Conservation (phyloP, 176 grass and related monocot genomes). For the Ananas comosus region DNA sequence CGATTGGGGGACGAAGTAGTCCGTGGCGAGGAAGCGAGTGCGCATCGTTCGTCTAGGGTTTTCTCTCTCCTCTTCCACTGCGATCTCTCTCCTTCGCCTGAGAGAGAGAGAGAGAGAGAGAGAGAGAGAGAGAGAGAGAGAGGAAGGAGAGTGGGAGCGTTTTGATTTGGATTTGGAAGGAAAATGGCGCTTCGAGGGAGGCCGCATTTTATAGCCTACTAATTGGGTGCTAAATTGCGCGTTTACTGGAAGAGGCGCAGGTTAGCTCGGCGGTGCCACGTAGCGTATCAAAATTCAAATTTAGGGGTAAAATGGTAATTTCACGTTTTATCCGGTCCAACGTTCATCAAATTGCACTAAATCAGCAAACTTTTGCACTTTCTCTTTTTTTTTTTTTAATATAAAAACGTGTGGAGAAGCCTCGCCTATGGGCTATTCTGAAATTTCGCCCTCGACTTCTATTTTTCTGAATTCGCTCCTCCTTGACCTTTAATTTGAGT, state of each 20-base stretch:
- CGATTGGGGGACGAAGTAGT: constrained; percentile 47
- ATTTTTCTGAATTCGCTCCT: too few relatives aligned
- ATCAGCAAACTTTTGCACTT: too few relatives aligned
- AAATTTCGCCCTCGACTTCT: too few relatives aligned
- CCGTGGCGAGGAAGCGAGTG: constrained; percentile 61
- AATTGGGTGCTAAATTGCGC: background rate
- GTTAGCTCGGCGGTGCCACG: background rate
- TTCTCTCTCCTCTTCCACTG: background rate
- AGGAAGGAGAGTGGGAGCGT: background rate
- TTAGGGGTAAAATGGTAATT: too few relatives aligned
- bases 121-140: constrained; percentile 1
- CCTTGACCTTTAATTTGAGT: too few relatives aligned
- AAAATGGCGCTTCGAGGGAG: background rate
- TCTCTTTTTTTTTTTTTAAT: too few relatives aligned
- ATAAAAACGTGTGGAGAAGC: too few relatives aligned
- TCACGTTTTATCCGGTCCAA: too few relatives aligned
- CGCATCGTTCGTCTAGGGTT: constrained; percentile 33
- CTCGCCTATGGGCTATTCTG: too few relatives aligned
- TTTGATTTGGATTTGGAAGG: background rate
- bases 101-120: constrained; percentile 1
- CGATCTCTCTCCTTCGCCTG: background rate
- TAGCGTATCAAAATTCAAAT: too few relatives aligned
- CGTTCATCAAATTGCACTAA: too few relatives aligned
- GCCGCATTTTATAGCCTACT: background rate
- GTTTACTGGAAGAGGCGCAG: background rate